Conservation (phyloP, 106 monocot genomes). For the Phalaenopsis aphrodite region DNA sequence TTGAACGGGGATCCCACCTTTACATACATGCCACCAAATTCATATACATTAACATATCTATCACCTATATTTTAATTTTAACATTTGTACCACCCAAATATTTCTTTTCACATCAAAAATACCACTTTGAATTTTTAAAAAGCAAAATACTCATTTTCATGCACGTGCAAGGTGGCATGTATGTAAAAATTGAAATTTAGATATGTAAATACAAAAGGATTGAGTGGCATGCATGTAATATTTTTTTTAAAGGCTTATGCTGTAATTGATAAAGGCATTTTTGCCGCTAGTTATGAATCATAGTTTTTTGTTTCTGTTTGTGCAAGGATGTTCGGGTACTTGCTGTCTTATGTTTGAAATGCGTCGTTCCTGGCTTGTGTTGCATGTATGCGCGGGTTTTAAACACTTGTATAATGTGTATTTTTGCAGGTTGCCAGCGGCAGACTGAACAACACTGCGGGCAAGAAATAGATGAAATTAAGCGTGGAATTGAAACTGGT, state of each 20-base stretch:
- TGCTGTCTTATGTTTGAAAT: neutral
- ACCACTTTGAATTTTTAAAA: no score
- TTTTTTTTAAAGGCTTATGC: neutral
- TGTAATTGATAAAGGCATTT: neutral
- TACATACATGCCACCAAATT: no score
- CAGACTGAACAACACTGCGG: slow-evolving; percentile 91
- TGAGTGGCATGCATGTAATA: no score
- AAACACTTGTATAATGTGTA: neutral
- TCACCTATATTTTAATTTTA: no score
- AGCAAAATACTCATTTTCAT: no score
- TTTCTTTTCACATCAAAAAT: no score
- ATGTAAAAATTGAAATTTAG: no score
- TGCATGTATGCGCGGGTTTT: neutral
- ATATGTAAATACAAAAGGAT: no score
- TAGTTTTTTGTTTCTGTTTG: neutral
- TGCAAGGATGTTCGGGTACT: neutral
- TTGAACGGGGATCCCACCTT: no score
- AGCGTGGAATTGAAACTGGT: slow-evolving; percentile 52
- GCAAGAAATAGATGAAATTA: slow-evolving; percentile 80
- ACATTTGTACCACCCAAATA: no score
- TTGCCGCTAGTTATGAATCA: neutral
- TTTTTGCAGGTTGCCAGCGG: slow-evolving; percentile 44
- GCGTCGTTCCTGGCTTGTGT: neutral
- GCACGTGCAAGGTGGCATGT: no score
- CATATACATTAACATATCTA: no score